These are phyloP conservation scores for Linum usitatissimum DNA, from an alignment of 345 rosid species.

Conservation along the genomic window DNA sequence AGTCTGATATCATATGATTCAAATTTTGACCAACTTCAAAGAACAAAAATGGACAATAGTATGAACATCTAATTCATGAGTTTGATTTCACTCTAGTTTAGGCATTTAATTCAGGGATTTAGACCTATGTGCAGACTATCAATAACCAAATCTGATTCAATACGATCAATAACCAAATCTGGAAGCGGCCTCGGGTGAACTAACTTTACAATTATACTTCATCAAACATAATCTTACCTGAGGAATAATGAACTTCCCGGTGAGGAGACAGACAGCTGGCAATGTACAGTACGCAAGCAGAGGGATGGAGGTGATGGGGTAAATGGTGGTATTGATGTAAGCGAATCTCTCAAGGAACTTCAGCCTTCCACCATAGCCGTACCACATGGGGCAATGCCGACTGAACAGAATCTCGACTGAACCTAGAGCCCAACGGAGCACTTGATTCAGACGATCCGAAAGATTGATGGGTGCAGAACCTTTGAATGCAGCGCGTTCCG, in stretches of 20 bases:
- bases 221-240: neutral
- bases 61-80: too few relatives aligned
- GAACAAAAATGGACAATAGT: too few relatives aligned
- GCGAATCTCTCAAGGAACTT: neutral
- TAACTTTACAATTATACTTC: too few relatives aligned
- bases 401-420: neutral
- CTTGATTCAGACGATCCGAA: neutral
- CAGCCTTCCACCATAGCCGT: neutral
- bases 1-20: too few relatives aligned
- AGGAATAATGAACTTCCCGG: neutral
- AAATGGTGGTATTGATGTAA: neutral
- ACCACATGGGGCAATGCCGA: neutral
- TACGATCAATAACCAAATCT: too few relatives aligned
- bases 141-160: too few relatives aligned
- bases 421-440: neutral
- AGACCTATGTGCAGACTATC: too few relatives aligned
- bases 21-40: too few relatives aligned
- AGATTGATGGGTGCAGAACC: neutral
- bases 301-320: neutral
- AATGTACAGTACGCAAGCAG: neutral
- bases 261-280: neutral
- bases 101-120: too few relatives aligned
- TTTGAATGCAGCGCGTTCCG: slow-evolving; percentile 6
- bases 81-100: too few relatives aligned
- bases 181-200: too few relatives aligned